Evolutionary conservation across 345 rosid genomes (phyloP).

Genomic region (Combretum micranthum): DNA sequence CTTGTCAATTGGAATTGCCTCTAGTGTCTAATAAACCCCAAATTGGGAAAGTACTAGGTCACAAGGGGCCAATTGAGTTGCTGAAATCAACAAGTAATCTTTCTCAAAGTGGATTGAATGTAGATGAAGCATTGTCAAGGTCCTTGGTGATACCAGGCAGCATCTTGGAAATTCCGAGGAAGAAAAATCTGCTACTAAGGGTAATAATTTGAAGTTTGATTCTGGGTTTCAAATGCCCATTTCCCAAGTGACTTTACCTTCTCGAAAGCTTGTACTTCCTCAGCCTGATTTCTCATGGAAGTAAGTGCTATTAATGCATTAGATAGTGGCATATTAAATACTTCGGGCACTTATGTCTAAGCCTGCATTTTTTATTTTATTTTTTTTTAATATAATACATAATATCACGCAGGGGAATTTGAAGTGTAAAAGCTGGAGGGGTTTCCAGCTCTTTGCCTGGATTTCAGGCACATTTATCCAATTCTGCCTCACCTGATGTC

Average conservation of each 20-base stretch:
- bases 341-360: neutral
- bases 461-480: conserved; percentile 42
- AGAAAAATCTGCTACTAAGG: conserved; percentile 2
- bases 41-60: no score
- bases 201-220: conserved; percentile 2
- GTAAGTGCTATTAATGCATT: conserved; percentile 21
- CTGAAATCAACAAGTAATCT: no score
- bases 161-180: conserved; percentile 8
- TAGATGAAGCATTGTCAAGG: no score
- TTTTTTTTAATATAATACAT: no score
- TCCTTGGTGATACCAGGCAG: conserved; percentile 3
- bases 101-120: no score
- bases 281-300: conserved; percentile 38
- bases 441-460: conserved; percentile 17
- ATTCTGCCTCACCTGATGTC: conserved; percentile 25
- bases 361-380: no score
- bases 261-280: conserved; percentile 24
- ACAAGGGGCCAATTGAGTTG: no score
- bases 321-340: neutral
- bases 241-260: neutral
- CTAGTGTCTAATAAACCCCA: no score
- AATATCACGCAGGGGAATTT: conserved; percentile 38
- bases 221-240: neutral
- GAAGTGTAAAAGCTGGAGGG: conserved; percentile 27
- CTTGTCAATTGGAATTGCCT: no score